Evolutionary conservation across 202 grass and related monocot genomes (phyloP), one percentile per base, ranked within the genome.

Genomic region (Sporobolus alterniflorus): DNA sequence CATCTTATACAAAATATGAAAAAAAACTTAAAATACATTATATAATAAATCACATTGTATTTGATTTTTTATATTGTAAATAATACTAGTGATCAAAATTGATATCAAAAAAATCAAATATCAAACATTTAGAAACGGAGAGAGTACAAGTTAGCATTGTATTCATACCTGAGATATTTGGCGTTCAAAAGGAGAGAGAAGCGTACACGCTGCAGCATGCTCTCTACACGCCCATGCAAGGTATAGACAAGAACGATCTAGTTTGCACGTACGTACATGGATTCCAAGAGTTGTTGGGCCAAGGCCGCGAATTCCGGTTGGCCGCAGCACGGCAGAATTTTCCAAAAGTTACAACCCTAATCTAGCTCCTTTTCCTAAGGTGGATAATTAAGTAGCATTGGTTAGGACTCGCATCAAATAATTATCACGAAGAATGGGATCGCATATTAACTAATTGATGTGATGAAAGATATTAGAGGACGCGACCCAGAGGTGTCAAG

Each of bases 231-330:
- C 22, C 25, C 22, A 28, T 9, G 24, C 42, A 54, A 47, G 36
- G 55, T 5, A 61, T 6, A 78, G 78, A 31, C 85, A 83, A 39
- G 44, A 83, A 71, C 32, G 73, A 78, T 57, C 36, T 55, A 64
- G 21, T 24, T 3, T 14, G 55, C 55, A 59, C 82, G 64, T 73
- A 59, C 82, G 64, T 73, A 57, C 44, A 29, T 83, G 56, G 74
- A 71, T 83, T 88, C 80, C 79, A 57, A 36, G 57, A 67, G 47
- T 74, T 57, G 67, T 74, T 66, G 66, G 73, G 48, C 17, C 8
- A 66, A 22, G 9, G 54, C 22, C 7, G 40, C n/a, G 57, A 67
- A 7, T 40, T 60, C 74, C 47, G 16, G 79, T 83, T 88, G 73
- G 47, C 57, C 66, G 73, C 20, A 65, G 21, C 6, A 56, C 73